Evolutionary conservation across 768 basidiomycete genomes (phyloP).

Genomic region (Porphyrellus cyaneotinctus): DNA sequence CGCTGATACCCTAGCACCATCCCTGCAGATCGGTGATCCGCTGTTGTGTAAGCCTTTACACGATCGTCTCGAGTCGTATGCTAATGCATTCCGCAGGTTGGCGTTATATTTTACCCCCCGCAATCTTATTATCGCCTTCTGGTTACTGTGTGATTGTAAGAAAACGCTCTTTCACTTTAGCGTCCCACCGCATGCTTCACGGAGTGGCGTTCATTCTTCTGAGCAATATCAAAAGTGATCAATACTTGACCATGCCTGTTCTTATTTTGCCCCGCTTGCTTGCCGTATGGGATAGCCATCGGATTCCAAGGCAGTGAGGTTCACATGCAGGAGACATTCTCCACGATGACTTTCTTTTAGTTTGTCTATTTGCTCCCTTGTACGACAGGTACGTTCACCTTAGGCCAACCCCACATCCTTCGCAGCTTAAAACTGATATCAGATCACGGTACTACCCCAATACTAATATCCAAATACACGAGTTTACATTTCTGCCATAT

Average conservation of each 20-base stretch:
- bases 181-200: conserved; percentile 57
- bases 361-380: neutral
- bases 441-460: neutral
- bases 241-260: conserved; percentile 29
- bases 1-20: conserved; percentile 1
- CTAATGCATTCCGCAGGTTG: conserved; percentile 23
- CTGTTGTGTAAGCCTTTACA: conserved; percentile 34
- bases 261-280: conserved; percentile 40
- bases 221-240: conserved; percentile 59
- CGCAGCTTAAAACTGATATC: neutral
- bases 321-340: conserved; percentile 50
- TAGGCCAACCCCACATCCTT: neutral
- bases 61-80: conserved; percentile 16
- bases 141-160: conserved; percentile 8
- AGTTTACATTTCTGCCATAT: neutral
- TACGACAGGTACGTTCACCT: conserved; percentile 17
- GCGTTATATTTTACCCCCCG: conserved; percentile 34
- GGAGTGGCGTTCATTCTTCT: conserved; percentile 79
- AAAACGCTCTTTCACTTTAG: conserved; percentile 80
- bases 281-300: conserved; percentile 23
- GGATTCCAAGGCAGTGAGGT: conserved; percentile 37
- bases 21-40: conserved; percentile 37
- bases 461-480: conserved; percentile 4
- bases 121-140: conserved; percentile 26
- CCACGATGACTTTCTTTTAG: neutral